Conservation (phyloP, 108 stramenopile genomes). For the Aurantiochytrium sp. region DNA sequence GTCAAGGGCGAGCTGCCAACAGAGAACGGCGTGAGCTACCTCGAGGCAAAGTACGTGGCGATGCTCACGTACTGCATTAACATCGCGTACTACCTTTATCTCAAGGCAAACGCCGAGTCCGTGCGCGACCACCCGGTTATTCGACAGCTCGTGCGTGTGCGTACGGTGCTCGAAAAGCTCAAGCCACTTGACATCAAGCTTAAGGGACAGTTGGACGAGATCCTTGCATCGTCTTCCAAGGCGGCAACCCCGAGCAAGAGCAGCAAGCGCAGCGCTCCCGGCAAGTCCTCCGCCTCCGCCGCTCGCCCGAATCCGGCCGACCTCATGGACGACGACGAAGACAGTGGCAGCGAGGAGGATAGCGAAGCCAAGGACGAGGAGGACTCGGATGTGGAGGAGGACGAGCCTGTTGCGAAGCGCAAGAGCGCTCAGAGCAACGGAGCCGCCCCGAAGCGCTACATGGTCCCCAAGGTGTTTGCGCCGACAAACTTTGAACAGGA, state of each 20-base stretch:
- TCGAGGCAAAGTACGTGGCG: slow-evolving; percentile 41
- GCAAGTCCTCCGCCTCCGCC: background rate
- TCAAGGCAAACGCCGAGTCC: slow-evolving; percentile 41
- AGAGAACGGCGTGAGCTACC: slow-evolving; percentile 26
- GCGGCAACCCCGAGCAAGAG: background rate
- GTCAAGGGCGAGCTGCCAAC: background rate
- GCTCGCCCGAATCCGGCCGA: slow-evolving; percentile 14
- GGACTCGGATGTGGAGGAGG: background rate
- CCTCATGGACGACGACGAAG: slow-evolving; percentile 28
- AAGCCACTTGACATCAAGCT: slow-evolving; percentile 34
- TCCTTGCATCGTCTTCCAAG: slow-evolving; percentile 9
- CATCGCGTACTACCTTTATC: slow-evolving; percentile 46
- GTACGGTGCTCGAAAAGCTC: slow-evolving; percentile 40
- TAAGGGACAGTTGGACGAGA: slow-evolving; percentile 42
- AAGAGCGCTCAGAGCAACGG: background rate
- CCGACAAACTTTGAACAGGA: background rate
- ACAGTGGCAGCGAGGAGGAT: slow-evolving; percentile 9
- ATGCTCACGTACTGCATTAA: slow-evolving; percentile 46
- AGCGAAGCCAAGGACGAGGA: background rate
- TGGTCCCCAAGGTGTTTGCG: slow-evolving; percentile 11
- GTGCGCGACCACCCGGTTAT: slow-evolving; percentile 44
- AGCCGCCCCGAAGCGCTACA: background rate
- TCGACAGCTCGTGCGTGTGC: slow-evolving; percentile 32
- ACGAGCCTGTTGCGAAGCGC: background rate
- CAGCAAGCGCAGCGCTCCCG: too few relatives aligned